These are phyloP conservation scores for Emmonsia crescens DNA, from an alignment of 2,329 filamentous ascomycete genomes.

Conservation along the genomic window DNA sequence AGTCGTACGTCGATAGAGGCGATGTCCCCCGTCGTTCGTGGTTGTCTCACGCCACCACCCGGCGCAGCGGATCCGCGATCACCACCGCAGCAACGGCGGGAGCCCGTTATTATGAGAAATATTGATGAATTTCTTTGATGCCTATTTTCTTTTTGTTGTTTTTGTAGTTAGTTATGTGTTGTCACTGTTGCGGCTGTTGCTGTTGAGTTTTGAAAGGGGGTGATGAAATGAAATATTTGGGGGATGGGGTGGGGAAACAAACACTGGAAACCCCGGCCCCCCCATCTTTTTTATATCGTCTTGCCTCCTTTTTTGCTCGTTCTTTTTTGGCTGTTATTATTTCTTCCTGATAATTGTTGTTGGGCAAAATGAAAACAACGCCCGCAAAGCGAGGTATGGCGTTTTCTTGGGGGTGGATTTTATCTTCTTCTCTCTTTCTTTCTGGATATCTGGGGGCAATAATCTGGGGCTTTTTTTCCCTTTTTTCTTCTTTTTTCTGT, in stretches of 20 bases:
- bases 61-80: conserved; percentile 28
- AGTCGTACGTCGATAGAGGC: conserved; percentile 14
- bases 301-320: conserved; percentile 6
- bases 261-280: conserved; percentile 28
- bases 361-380: not conserved
- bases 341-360: not conserved
- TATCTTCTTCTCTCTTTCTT: not conserved
- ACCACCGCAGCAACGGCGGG: conserved; percentile 27
- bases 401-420: not conserved
- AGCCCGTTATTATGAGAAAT: conserved; percentile 34
- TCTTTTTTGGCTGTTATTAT: not conserved
- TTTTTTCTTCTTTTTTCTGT: not conserved
- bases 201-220: not conserved
- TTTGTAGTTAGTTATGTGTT: not conserved
- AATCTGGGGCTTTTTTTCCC: conserved; percentile 4
- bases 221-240: not conserved
- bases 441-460: not conserved
- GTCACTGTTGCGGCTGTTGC: not conserved
- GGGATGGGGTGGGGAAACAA: no score
- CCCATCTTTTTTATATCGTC: conserved; percentile 17
- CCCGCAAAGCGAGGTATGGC: not conserved
- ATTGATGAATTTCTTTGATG: conserved; percentile 36
- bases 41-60: not conserved
- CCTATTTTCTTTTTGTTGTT: not conserved
- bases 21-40: not conserved